Evolutionary conservation across 768 basidiomycete species (phyloP), one percentile per base, ranked within the genome.

Genomic region (Pholiota conissans): DNA sequence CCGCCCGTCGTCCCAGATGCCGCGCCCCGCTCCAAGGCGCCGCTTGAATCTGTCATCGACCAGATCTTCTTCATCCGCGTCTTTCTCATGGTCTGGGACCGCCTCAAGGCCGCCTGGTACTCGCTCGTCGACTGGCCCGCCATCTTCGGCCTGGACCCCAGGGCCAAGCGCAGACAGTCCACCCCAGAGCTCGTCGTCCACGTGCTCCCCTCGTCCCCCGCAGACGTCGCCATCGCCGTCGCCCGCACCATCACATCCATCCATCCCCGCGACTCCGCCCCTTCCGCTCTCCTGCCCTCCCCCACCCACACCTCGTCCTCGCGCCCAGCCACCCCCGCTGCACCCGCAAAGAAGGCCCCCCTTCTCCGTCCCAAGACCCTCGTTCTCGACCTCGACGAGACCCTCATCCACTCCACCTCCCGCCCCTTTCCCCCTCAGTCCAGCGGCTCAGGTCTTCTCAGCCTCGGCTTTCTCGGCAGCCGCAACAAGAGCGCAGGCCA

Each of bases 321-420:
- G 18, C 74, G 82, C 51, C 75, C 81, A 48, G 68, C 79, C 3
- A 39, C 84, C 85, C 0, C 84, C 87, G 55, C 72, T 76, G n/a
- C 68, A 77, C 22, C 62, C 71, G 16, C 62, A 79, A 11, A 82
- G 62, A 86, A 81, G 66, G 84, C 87, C 0, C 86, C 89, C 3
- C 89, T 96, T 61, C 89, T 89, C 65, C 78, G 85, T 29, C 94
- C 85, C 26, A 99, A 99, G 78, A 97, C 95, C 0, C 86, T 99
- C 34, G 95, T 99, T 28, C 85, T 99, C 42, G 97, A 99, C 75
- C 80, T 99, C 51, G 97, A 99, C 71, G 97, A 99, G 76, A 99
- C 97, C 0, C 85, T 99, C 48, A 98, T 98, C 57, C 97, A 99
- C 69, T 97, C 95, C 2, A 98, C 97, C 0, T 92, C 94, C 16